A percentile compares a stretch with the other conserved stretches of the same genome.
Evolutionary conservation across 192 early-diverging fungal genomes (phyloP).

Genomic region (Coemansia sp.): DNA sequence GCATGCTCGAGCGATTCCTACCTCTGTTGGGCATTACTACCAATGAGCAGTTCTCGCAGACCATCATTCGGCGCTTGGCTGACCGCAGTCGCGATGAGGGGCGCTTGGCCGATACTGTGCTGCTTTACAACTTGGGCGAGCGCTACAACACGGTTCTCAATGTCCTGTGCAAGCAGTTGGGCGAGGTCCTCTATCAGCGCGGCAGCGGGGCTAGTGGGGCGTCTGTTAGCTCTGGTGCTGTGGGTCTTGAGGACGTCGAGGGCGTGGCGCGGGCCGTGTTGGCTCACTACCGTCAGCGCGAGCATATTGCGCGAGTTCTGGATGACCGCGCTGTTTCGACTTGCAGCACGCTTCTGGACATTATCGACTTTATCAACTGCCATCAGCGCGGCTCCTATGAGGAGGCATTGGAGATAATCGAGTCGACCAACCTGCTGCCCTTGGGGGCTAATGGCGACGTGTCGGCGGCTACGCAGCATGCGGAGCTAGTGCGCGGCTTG

Average conservation of each 20-base stretch:
- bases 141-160: slow-evolving; percentile 72
- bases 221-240: neutral
- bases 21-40: slow-evolving; percentile 61
- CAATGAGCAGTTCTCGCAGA: slow-evolving; percentile 61
- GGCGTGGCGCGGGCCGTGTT: slow-evolving; percentile 53
- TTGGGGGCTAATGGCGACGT: slow-evolving; percentile 55
- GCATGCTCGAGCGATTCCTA: slow-evolving; percentile 68
- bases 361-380: slow-evolving; percentile 60
- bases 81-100: slow-evolving; percentile 69
- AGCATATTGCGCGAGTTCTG: slow-evolving; percentile 51
- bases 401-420: slow-evolving; percentile 61
- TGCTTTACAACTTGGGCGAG: slow-evolving; percentile 74
- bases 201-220: slow-evolving; percentile 5
- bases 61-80: slow-evolving; percentile 67
- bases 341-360: slow-evolving; percentile 58
- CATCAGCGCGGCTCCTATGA: slow-evolving; percentile 59
- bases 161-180: slow-evolving; percentile 66
- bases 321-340: slow-evolving; percentile 47
- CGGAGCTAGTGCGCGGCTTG: slow-evolving; percentile 63
- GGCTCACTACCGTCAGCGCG: slow-evolving; percentile 47
- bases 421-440: slow-evolving; percentile 64
- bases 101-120: slow-evolving; percentile 67
- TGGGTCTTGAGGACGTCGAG: slow-evolving; percentile 41
- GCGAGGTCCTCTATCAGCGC: slow-evolving; percentile 54
- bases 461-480: slow-evolving; percentile 57